Base-by-base conservation (phyloP, 441 rosid species). In the Bruguiera hainesii region DNA sequence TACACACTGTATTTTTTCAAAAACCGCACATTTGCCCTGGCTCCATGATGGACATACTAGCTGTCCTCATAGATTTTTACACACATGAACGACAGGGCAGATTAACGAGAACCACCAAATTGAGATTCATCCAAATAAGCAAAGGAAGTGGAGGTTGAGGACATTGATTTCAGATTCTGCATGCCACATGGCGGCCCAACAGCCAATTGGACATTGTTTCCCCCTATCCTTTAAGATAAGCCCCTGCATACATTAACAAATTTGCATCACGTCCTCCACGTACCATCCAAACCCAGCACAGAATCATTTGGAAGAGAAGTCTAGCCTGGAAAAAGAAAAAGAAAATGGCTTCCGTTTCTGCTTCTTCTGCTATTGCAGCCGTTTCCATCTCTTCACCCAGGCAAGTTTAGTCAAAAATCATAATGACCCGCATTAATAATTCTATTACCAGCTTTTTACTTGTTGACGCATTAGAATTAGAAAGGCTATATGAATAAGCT, bases 301-400 rank as follows among this genome's bases (percentile, higher is more conserved):
- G 25, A 4, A 51, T 28, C 60, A 21, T 42, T 42, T 53, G 58
- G 10, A 3, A 16, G 46, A 52, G 20, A 49, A 46, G 42, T 50
- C 37, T 20, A 7, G 51, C 52, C 21, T 2, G 64, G 16, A 61
- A 18, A 72, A 42, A 30, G 68, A 68, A 91, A 61, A 18, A 72
- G 10, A 10, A 69, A 68, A 91, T 94, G 98, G 93, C 96, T 72
- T 85, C 97, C 71, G 82, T 80, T 53, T 93, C 89, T 80, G 97
- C 97, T 80, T 87, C 96, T 74, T 87, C 96, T 23, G 89, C 96
- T 67, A 80, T 94, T 66, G 88, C 95, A 20, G 85, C 82, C 4
- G 85, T 81, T 70, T 68, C 89, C 71, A 79, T 89, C 75, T 84
- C 93, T 50, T 81, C 91, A 33, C 85, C 89, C 69, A 83, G 92